Conservation (phyloP, 345 rosid species). For the Atalantia buxifolia region DNA sequence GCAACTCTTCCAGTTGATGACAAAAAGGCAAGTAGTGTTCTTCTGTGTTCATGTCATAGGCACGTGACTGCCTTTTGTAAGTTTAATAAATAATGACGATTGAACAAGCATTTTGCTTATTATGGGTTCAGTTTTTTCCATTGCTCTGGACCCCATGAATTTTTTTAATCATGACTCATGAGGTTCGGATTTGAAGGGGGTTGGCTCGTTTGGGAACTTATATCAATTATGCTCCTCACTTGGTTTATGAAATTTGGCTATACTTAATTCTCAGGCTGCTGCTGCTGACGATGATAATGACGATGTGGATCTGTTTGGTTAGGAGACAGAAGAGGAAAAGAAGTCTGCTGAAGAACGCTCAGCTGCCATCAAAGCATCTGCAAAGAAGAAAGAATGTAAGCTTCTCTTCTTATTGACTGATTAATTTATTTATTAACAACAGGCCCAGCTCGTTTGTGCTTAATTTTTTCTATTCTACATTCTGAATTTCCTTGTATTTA, state of each 20-base stretch:
- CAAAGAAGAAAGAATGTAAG: conserved; percentile 62
- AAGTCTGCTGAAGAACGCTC: conserved; percentile 83
- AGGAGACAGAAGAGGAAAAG: conserved; percentile 89
- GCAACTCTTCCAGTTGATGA: conserved; percentile 78
- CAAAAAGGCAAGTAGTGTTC: conserved; percentile 43
- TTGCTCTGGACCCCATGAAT: too few species aligned
- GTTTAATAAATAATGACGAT: too few species aligned
- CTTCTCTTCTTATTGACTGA: background rate
- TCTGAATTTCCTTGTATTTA: background rate
- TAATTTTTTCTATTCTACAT: background rate
- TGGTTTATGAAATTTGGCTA: background rate
- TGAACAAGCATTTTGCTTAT: background rate
- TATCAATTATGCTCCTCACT: background rate
- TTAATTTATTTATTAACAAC: background rate
- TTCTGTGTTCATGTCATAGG: background rate
- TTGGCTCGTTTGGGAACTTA: too few species aligned
- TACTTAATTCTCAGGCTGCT: conserved; percentile 35
- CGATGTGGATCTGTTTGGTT: conserved; percentile 82
- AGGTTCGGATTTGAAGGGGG: too few species aligned
- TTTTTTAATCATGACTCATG: too few species aligned
- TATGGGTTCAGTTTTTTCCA: background rate
- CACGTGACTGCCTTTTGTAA: too few species aligned
- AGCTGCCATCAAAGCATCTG: conserved; percentile 49
- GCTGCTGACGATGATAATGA: conserved; percentile 57
- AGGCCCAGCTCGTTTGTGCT: background rate